Conservation (phyloP, 75 land plant species). For the Sequoia sempervirens region DNA sequence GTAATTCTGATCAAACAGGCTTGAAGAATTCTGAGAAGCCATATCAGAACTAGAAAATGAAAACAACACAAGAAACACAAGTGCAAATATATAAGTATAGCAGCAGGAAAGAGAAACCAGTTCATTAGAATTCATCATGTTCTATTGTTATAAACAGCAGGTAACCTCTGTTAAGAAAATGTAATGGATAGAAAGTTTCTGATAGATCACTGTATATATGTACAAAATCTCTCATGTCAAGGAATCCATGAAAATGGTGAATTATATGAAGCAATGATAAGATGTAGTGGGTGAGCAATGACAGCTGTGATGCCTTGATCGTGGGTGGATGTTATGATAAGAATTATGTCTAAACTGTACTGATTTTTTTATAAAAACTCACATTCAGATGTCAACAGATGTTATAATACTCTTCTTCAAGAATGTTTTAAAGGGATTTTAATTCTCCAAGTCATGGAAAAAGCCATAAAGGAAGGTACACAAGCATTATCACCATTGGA, state of each 20-base stretch:
- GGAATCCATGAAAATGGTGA: neutral
- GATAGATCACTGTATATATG: neutral
- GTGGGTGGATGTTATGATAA: too few relatives aligned
- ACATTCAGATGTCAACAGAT: neutral
- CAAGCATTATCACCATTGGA: neutral
- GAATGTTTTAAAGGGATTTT: neutral
- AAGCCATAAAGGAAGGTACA: neutral
- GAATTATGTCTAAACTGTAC: too few relatives aligned
- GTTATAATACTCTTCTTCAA: neutral
- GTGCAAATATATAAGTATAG: neutral
- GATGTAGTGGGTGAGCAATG: neutral
- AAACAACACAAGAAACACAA: neutral
- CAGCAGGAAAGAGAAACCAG: neutral
- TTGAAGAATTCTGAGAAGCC: neutral
- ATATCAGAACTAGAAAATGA: neutral
- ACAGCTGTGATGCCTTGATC: neutral
- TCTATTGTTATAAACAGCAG: neutral
- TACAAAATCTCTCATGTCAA: neutral
- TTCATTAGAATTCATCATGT: neutral
- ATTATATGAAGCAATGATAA: neutral
- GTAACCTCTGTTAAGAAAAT: neutral
- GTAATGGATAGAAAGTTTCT: neutral
- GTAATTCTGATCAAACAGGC: constrained; percentile 5
- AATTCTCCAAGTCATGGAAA: neutral
- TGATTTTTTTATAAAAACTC: neutral